Base-by-base conservation (phyloP, 768 basidiomycete genomes). In the Pleurotus platypus region DNA sequence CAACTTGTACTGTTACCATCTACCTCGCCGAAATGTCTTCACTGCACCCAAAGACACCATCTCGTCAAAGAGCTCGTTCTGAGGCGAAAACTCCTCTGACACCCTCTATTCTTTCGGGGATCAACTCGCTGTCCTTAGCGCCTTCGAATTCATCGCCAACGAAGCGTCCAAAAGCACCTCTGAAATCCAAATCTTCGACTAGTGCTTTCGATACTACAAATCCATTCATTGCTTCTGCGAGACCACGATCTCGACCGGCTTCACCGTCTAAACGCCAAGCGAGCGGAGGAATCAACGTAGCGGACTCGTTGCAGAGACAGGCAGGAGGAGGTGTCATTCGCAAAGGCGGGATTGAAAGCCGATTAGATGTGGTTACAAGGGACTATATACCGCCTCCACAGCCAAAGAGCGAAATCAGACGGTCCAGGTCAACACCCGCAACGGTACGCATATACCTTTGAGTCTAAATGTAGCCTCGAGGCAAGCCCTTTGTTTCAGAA, bases 271-370 rank as follows among this genome's bases (percentile, higher is more conserved):
- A 91, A 68, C 78, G 86, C 9, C 69, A 80, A 1, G 78, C 79
- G 0, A 73, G 75, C 3, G 70, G 77, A 51, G 65, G 71, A 9
- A 78, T 83, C 24, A 72, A 79, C 11, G 72, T 81, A 40, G 77
- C 79, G 0, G 84, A 83, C 40, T 76, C 75, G 0, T 71, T 87
- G 5, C 77, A 83, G 54, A 77, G 83, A 2, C 89, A 90, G 64
- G 85, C 87, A 0, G 82, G 75, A 60, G 70, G 70, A 1, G 88
- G 90, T 5, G 81, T 93, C 15, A 86, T 92, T 61, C 75, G 89
- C 38, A 88, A 83, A 59, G 90, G 90, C 42, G 89, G 89, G 6
- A 70, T 91, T 9, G 90, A 93, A 66, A 86, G 85, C 60, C 78
- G 87, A 57, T 73, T 92, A 13, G 85, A 92, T 46, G 88, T 92